Conservation (phyloP, 2,329 filamentous ascomycete species). For the Alternaria brassicae region DNA sequence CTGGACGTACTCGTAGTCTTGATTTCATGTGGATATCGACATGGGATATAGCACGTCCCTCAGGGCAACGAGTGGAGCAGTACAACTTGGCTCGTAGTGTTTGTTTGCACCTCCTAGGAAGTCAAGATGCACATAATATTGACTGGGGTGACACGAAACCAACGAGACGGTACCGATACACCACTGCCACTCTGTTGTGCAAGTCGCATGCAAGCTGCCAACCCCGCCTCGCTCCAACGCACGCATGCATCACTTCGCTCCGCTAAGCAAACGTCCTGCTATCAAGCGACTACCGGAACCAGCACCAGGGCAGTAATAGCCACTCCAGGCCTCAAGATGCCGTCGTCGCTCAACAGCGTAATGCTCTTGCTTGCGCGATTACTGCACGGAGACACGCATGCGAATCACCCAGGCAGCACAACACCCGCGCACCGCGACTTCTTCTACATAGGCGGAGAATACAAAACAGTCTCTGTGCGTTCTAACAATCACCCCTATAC, state of each 20-base stretch:
- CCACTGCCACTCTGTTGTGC: neutral
- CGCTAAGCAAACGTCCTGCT: neutral
- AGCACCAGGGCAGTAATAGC: neutral
- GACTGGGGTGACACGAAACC: neutral
- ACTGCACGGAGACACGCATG: neutral
- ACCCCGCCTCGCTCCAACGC: neutral
- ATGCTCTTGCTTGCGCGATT: neutral
- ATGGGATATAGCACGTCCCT: too few species aligned
- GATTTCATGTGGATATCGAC: too few species aligned
- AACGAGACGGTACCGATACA: neutral
- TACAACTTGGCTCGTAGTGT: too few species aligned
- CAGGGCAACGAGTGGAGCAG: too few species aligned
- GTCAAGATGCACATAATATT: neutral
- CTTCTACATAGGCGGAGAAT: slow-evolving; percentile 38
- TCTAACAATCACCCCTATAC: too few species aligned
- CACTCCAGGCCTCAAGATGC: neutral
- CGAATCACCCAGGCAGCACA: neutral
- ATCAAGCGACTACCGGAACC: neutral
- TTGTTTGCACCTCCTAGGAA: too few species aligned
- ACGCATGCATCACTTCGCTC: neutral
- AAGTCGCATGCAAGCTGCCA: neutral
- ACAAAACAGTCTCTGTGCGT: too few species aligned
- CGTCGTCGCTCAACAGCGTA: neutral
- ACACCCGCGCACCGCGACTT: slow-evolving; percentile 18
- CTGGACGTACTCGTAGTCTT: too few species aligned